Evolutionary conservation across 2,329 filamentous ascomycete genomes (phyloP).

Genomic region (Pestalotiopsis sp.): DNA sequence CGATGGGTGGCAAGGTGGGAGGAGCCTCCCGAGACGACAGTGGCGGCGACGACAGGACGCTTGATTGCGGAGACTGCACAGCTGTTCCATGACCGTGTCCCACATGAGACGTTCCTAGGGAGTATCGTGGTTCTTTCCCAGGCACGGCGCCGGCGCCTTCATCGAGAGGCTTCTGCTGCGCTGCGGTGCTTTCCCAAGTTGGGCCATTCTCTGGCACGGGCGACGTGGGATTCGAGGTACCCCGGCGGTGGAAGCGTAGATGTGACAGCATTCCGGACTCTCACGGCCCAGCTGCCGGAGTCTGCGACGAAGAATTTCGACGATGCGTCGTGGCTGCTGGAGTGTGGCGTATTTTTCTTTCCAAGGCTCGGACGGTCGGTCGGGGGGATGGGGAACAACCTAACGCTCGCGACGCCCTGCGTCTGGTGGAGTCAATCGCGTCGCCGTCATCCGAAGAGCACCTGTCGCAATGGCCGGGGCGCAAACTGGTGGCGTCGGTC

Average conservation of each 20-base stretch:
- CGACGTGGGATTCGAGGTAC: conserved; percentile 56
- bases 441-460: conserved; percentile 9
- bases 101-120: conserved; percentile 28
- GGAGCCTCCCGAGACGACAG: conserved; percentile 24
- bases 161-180: conserved; percentile 42
- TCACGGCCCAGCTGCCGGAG: neutral
- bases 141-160: conserved; percentile 46
- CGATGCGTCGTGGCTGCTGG: neutral
- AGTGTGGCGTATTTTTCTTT: neutral
- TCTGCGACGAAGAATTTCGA: neutral
- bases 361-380: neutral
- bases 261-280: conserved; percentile 48
- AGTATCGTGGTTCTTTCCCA: conserved; percentile 40
- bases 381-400: neutral
- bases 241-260: conserved; percentile 61
- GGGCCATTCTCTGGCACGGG: conserved; percentile 49
- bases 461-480: neutral
- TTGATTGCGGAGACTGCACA: neutral
- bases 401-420: conserved; percentile 6
- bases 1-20: conserved; percentile 45
- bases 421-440: conserved; percentile 6
- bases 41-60: conserved; percentile 14
- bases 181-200: conserved; percentile 37
- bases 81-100: conserved; percentile 26
- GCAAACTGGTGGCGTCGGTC: neutral